Evolutionary conservation across 495 filamentous ascomycete genomes (phyloP), one percentile per base, ranked within the genome.

Genomic region (Tuber umbilicatum): DNA sequence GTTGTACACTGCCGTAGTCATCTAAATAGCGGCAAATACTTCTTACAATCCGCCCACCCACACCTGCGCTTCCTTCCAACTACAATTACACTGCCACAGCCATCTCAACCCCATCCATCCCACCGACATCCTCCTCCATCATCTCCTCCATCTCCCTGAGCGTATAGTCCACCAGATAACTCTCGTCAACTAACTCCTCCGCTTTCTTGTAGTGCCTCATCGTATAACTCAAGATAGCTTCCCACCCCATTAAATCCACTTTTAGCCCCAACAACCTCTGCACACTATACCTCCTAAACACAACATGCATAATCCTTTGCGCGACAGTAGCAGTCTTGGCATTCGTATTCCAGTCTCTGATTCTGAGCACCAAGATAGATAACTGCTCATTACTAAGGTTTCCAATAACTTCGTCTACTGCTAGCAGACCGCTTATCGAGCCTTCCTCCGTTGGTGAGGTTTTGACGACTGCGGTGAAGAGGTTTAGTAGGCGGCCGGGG

Each of bases 321-420:
- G 95, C 90, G 40, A 97, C 89, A 2, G 88, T 87, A 14, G 93
- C 90, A n/a, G 92, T 95, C 73, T 92, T 86, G 0, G 92, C 94
- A 76, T 97, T 97, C 27, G 95, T 96, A 81, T 98, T 98, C 95
- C 95, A 98, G 84, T 98, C 94, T 40, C 96, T 86, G 68, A 97
- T 81, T 47, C 95, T 85, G 31, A 92, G 85, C 14, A 99, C 87
- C 23, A 99, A 87, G 12, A 86, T 85, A 79, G 90, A 92, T 21
- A 99, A 87, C 79, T 98, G 94, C 73, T 92, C 90, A 74, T 96
- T 89, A 19, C 89, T 90, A 0, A 99, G 87, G n/a, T 84, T 86
- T 38, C 86, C 88, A 19, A 99, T 86, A 0, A 97, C 93, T 67
- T 93, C 88, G 76, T 98, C 96, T 37, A 98, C 94, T 21, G 90